Evolutionary conservation across 73 alveolate species (phyloP), one percentile per base, ranked within the genome.

Genomic region (Blepharisma japonicum): DNA sequence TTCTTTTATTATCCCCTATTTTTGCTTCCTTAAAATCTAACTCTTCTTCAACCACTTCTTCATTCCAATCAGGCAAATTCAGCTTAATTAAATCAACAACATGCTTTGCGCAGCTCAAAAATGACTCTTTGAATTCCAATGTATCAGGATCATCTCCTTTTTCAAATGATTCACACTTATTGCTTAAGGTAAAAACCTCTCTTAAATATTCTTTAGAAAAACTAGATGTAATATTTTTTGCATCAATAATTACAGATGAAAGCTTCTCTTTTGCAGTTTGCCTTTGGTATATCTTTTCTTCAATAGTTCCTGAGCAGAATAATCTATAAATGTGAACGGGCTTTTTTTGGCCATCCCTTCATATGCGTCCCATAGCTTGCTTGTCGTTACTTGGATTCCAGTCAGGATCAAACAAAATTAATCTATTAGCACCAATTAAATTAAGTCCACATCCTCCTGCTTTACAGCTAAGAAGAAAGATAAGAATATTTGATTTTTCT

Each of bases 361-460:
- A 95, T 32, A 89, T 87, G 67, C 98, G 83, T 53, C 95, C 98
- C 80, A 94, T 94, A 21, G 94, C 95, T 80, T 94, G 92, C 83
- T 87, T 89, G 83, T 94, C 98, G 80, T 92, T 94, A 46, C 94
- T 85, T 8, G 97, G 97, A 67, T 91, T 91, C 95, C 95, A 91
- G 80, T 88, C 91, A 6, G 89, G 70, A 50, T 91, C 97, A 55
- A 80, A 82, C 55, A 90, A 56, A 8, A 91, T 83, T 70, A 88
- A 87, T 61, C 84, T 81, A 74, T 91, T 91, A 21, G 97, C 97
- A 14, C 91, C 81, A 84, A 86, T 77, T 25, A 91, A 80, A 72
- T 91, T 91, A 20, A 91, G 55, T 11, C 97, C 97, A 7, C 91
- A 77, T 6, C 97, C 97, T 9, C 97, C 97, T 20, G 97, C 94